These are phyloP conservation scores for Suillus cothurnatus DNA, from an alignment of 768 basidiomycete species.

Conservation along the genomic window DNA sequence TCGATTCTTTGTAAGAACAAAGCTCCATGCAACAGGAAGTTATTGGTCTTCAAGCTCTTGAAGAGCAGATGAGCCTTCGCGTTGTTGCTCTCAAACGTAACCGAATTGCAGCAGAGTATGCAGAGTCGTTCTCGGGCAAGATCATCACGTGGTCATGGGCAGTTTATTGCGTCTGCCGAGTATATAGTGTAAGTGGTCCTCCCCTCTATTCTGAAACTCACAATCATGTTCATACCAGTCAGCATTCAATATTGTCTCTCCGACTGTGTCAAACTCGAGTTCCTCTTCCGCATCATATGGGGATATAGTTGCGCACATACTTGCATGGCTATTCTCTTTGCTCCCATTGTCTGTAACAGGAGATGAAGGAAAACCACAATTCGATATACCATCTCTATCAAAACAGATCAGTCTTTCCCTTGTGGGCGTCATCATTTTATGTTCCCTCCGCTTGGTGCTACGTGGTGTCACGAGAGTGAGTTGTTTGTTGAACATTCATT, in stretches of 20 bases:
- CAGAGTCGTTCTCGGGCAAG: slow-evolving; percentile 56
- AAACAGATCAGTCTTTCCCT: slow-evolving; percentile 65
- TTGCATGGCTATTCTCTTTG: slow-evolving; percentile 43
- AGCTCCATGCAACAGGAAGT: slow-evolving; percentile 54
- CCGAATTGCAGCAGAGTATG: slow-evolving; percentile 50
- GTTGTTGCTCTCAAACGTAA: slow-evolving; percentile 51
- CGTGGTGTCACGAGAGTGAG: slow-evolving; percentile 63
- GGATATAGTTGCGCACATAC: slow-evolving; percentile 42
- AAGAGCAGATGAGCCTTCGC: slow-evolving; percentile 66
- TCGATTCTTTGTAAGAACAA: slow-evolving; percentile 32
- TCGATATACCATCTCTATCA: slow-evolving; percentile 44
- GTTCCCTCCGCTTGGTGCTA: slow-evolving; percentile 70
- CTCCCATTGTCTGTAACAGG: slow-evolving; percentile 27
- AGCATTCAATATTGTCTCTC: slow-evolving; percentile 35
- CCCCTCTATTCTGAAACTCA: not conserved
- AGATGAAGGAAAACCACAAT: slow-evolving; percentile 24
- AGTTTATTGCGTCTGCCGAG: slow-evolving; percentile 65
- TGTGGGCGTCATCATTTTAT: slow-evolving; percentile 76
- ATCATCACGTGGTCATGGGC: slow-evolving; percentile 59
- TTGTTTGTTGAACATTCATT: slow-evolving; percentile 8
- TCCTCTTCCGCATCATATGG: slow-evolving; percentile 45
- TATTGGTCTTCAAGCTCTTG: slow-evolving; percentile 64
- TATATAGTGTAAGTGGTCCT: slow-evolving; percentile 53
- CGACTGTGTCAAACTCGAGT: slow-evolving; percentile 30
- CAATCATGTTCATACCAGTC: slow-evolving; percentile 30